Conservation (phyloP, 805 yeast species). For the Maudiozyma barnettii region DNA sequence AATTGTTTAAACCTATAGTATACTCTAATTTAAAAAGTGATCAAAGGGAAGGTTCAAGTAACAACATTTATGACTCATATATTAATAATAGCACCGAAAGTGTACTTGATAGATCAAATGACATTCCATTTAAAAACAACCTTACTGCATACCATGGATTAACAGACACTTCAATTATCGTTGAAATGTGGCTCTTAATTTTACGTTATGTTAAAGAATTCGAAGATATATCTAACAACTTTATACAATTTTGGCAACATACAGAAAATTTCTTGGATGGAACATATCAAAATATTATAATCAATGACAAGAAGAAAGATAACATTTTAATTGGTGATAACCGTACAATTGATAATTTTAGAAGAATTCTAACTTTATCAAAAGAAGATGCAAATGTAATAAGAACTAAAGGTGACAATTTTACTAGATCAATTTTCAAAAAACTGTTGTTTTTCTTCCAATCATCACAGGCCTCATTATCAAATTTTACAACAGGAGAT, state of each 20-base stretch:
- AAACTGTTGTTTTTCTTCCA: slow-evolving; percentile 27
- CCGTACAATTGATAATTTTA: slow-evolving; percentile 26
- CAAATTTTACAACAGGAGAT: not conserved
- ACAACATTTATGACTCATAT: not conserved
- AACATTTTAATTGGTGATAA: slow-evolving; percentile 23
- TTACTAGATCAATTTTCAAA: slow-evolving; percentile 30
- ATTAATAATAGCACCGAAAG: not conserved
- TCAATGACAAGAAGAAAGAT: slow-evolving; percentile 34
- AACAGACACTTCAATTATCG: slow-evolving; percentile 44
- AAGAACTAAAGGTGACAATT: slow-evolving; percentile 31
- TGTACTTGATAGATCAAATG: not conserved
- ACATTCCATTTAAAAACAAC: not conserved
- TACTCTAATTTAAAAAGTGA: not conserved
- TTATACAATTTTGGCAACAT: slow-evolving; percentile 44
- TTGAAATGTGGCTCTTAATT: slow-evolving; percentile 52
- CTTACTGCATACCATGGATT: slow-evolving; percentile 15
- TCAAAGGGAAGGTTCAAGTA: not conserved
- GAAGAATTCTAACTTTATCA: slow-evolving; percentile 34
- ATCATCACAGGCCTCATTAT: slow-evolving; percentile 24
- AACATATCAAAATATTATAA: slow-evolving; percentile 33
- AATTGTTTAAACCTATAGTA: slow-evolving; percentile 5
- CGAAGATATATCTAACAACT: slow-evolving; percentile 30
- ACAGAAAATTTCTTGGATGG: slow-evolving; percentile 47
- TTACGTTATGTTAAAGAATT: slow-evolving; percentile 35
- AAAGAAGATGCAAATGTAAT: slow-evolving; percentile 36